These are phyloP conservation scores for Bassia scoparia DNA, from an alignment of 148 eudicot species.

Conservation along the genomic window DNA sequence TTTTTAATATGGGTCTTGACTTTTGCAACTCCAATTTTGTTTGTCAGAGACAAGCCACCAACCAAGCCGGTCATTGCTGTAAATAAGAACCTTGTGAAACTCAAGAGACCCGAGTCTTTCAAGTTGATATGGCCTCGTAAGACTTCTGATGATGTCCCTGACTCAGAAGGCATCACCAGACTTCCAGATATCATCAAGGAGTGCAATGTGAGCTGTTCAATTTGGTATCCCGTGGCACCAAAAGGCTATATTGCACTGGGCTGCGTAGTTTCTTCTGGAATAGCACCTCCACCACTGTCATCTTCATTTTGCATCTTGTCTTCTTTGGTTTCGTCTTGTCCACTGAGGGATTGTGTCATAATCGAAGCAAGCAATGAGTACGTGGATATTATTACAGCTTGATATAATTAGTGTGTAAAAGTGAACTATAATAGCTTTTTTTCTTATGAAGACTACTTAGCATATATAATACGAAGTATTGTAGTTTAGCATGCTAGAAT, in stretches of 20 bases:
- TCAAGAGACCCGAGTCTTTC: slow-evolving; percentile 81
- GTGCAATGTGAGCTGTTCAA: slow-evolving; percentile 43
- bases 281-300: slow-evolving; percentile 59
- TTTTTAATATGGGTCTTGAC: background rate
- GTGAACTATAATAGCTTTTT: background rate
- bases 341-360: slow-evolving; percentile 68
- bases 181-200: slow-evolving; percentile 8
- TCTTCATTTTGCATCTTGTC: slow-evolving; percentile 74
- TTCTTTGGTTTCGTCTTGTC: slow-evolving; percentile 76
- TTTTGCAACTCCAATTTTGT: slow-evolving; percentile 3
- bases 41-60: slow-evolving; percentile 86
- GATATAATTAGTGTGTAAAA: background rate
- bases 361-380: slow-evolving; percentile 51
- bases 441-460: background rate
- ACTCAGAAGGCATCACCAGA: slow-evolving; percentile 31
- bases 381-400: slow-evolving; percentile 25
- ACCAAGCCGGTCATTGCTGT: slow-evolving; percentile 87
- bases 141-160: slow-evolving; percentile 26
- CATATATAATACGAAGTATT: background rate
- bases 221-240: slow-evolving; percentile 98
- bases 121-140: slow-evolving; percentile 68
- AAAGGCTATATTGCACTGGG: slow-evolving; percentile 91
- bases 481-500: background rate
- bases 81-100: slow-evolving; percentile 74
- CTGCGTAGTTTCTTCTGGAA: slow-evolving; percentile 85